Base-by-base conservation (phyloP, 2,329 filamentous ascomycete genomes). In the Penicillium griseofulvum region DNA sequence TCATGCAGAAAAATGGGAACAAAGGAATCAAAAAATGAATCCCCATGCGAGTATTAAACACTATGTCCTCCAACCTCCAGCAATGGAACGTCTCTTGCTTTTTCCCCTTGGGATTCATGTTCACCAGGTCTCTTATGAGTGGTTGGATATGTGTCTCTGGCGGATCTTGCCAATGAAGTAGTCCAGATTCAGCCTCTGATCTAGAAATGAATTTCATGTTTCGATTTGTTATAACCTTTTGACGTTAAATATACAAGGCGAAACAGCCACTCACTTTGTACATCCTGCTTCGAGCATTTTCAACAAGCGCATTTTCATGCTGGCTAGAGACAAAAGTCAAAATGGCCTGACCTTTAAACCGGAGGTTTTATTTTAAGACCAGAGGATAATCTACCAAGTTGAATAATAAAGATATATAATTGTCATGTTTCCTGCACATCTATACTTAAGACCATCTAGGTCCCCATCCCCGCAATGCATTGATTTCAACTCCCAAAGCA, bases 1-100 rank as follows among this genome's bases (percentile, higher is more conserved):
- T 58, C 52, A 64, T 64, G 62, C 60, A 63, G 56, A 59, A 65
- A 54, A 65, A 61, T 60, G 60, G 63, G 61, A 65, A 63, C 59
- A 65, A 63, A 60, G 61, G 61, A 64, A 59, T 60, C 59, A 61
- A 65, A 64, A 62, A 61, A 52, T 57, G 54, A 58, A 56, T 59
- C 51, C 50, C 57, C 56, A 51, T 53, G 51, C 61, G 59, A 55
- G 59, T 59, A 58, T 52, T 47, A 50, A 56, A 56, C 45, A 39
- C 22, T 58, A 44, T 47, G 28, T 29, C n/a, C 26, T 53, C 37
- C 38, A 46, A 24, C 16, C 31, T 52, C 16, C 31, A 41, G 42
- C 36, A 43, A 43, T 52, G 53, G 46, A 52, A 24, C 10, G 45
- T 39, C 33, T 26, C 31, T 24, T 51, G 39, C 33, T 44, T 45